Base-by-base conservation (phyloP, 1,284 basidiomycete species). In the Naganishia sp. region DNA sequence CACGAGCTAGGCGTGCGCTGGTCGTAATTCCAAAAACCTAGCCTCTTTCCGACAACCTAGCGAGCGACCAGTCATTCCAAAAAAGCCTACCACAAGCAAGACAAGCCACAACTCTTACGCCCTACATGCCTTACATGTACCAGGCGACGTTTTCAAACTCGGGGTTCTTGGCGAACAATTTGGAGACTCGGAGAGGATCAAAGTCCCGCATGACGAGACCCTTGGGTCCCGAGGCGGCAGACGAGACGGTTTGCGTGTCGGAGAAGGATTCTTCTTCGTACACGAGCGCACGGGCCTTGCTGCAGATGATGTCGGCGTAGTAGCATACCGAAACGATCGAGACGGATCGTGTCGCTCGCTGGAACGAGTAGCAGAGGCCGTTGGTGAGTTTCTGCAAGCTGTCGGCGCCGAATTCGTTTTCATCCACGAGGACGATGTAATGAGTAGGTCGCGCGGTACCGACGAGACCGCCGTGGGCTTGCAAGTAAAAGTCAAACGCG, bases 371-470 rank as follows among this genome's bases (percentile, higher is more conserved):
- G 23, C 63, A 68, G n/a, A 68, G 21, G 9, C 50, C 63, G 52
- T 68, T 68, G 43, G 67, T 56, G 23, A 68, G 46, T 31, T 47
- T 47, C 11, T 66, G 65, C 51, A 68, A 43, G 32, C 65, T 53
- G 42, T 68, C 67, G 41, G 63, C 41, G 21, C 58, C 58, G 45
- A 68, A 46, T n/a, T 65, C 51, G 43, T 61, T 57, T 9, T 68
- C 67, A 28, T 68, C 57, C 15, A 65, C 49, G 15, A 68, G 62
- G 13, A 65, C 63, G 28, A 62, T 32, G 23, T 81, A 81, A 67
- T 81, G 81, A 13, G 81, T 80, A 0, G 81, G 81, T 6, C 78
- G 73, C 6, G 80, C 79, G 17, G 75, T 76, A 23, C 75, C 75
- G 28, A 73, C 72, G 23, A 73, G 66, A 13, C 73, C 74, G 3